These are phyloP conservation scores for Gymnopilus junonius DNA, from an alignment of 768 basidiomycete species.

Conservation along the genomic window DNA sequence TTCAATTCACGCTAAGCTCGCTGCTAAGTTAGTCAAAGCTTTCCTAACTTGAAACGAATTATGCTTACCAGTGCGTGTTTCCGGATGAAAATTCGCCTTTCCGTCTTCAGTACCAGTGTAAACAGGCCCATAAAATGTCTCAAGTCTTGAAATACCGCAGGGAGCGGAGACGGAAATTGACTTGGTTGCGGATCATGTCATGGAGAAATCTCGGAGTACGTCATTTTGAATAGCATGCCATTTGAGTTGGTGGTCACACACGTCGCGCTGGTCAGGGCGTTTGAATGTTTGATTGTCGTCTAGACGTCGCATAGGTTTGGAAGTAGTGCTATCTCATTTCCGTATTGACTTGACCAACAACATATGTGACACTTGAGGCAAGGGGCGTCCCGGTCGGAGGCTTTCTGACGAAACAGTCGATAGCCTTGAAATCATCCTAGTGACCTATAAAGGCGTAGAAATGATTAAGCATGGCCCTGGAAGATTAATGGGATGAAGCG, in stretches of 20 bases:
- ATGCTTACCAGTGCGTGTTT: background rate
- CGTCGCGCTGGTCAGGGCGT: background rate
- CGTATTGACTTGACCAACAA: background rate
- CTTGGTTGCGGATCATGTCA: background rate
- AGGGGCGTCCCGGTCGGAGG: background rate
- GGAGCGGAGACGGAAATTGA: background rate
- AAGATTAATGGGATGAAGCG: background rate
- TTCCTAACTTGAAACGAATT: background rate
- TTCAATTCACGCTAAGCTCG: background rate
- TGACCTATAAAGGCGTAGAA: background rate
- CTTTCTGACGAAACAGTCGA: background rate
- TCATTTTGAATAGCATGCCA: background rate
- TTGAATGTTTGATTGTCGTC: background rate
- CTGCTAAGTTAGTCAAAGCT: background rate
- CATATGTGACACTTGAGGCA: background rate
- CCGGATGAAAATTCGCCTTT: background rate
- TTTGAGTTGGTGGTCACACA: background rate
- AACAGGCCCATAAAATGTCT: background rate
- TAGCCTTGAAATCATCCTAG: background rate
- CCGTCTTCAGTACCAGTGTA: too few species aligned
- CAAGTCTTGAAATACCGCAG: background rate
- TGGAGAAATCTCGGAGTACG: background rate
- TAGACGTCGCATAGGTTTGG: background rate
- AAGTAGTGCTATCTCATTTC: background rate
- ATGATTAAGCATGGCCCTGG: background rate